A percentile compares a stretch with the other conserved stretches of the same genome.
phyloP scores from a whole-genome alignment of 139 green algal genomes.

The Chlamydomonas eustigma region DNA sequence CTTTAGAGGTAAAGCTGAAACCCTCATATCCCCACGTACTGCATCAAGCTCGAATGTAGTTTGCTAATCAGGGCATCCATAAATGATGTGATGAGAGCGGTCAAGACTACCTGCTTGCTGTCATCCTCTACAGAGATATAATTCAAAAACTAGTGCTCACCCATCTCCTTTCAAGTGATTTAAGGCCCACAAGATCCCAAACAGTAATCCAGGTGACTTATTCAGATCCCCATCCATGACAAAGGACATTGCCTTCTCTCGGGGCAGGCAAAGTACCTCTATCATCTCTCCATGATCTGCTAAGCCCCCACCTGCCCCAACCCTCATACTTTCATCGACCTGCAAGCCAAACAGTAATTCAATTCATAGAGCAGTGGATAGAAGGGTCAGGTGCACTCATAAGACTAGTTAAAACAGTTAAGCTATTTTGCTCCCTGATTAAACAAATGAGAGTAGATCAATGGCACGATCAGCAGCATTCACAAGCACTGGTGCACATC shows the following conservation, averaged over 20 bases:
- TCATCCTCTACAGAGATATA: too few relatives aligned
- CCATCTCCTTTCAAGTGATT: not conserved
- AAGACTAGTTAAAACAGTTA: not conserved
- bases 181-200: conserved; percentile 63
- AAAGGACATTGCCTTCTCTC: conserved; percentile 46
- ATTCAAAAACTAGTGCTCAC: too few relatives aligned
- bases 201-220: conserved; percentile 69
- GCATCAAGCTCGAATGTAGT: too few relatives aligned
- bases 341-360: conserved; percentile 18
- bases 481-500: too few relatives aligned
- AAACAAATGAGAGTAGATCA: not conserved
- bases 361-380: not conserved
- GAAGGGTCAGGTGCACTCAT: not conserved
- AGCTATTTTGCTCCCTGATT: not conserved
- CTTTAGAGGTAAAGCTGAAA: too few relatives aligned
- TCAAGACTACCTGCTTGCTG: too few relatives aligned
- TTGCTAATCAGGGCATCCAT: too few relatives aligned
- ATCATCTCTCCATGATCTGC: conserved; percentile 71
- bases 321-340: conserved; percentile 61
- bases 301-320: conserved; percentile 48
- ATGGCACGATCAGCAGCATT: too few relatives aligned
- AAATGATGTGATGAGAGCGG: too few relatives aligned
- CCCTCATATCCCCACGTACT: too few relatives aligned
- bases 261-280: conserved; percentile 79
- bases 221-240: conserved; percentile 48